Evolutionary conservation across 768 basidiomycete genomes (phyloP).

Genomic region (Trametes cinnabarina): DNA sequence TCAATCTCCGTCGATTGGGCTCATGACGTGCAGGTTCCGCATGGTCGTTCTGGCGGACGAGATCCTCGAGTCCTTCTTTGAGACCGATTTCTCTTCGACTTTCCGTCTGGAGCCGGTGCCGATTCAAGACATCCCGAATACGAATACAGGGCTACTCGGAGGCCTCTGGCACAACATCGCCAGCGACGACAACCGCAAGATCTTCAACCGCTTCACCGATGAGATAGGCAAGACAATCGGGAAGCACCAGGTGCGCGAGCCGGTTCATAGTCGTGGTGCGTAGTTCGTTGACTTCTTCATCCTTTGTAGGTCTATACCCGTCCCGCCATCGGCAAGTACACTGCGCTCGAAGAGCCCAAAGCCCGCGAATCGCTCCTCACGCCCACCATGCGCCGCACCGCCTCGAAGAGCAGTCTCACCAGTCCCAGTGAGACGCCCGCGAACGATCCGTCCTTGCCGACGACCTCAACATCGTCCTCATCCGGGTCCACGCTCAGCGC

Average conservation of each 20-base stretch:
- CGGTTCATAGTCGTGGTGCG: not conserved
- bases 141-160: slow-evolving; percentile 64
- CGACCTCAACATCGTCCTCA: slow-evolving; percentile 30
- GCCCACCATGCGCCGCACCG: slow-evolving; percentile 58
- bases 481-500: slow-evolving; percentile 50
- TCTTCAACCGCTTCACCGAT: slow-evolving; percentile 91
- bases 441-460: slow-evolving; percentile 9
- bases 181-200: slow-evolving; percentile 88
- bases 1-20: not conserved
- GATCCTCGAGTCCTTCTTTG: slow-evolving; percentile 94
- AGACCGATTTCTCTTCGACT: slow-evolving; percentile 83
- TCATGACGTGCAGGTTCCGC: slow-evolving; percentile 63
- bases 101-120: slow-evolving; percentile 76
- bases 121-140: slow-evolving; percentile 61
- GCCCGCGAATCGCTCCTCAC: slow-evolving; percentile 84
- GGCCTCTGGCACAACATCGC: slow-evolving; percentile 90
- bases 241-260: slow-evolving; percentile 69
- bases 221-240: slow-evolving; percentile 94
- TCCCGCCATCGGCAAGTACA: slow-evolving; percentile 86
- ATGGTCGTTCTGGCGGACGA: slow-evolving; percentile 99
- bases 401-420: slow-evolving; percentile 52
- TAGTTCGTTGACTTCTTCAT: not conserved
- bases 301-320: slow-evolving; percentile 56
- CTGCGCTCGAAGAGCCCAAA: slow-evolving; percentile 81
- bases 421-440: slow-evolving; percentile 33